Evolutionary conservation across 257 asterid species (phyloP).

Genomic region (Nicotiana tabacum): DNA sequence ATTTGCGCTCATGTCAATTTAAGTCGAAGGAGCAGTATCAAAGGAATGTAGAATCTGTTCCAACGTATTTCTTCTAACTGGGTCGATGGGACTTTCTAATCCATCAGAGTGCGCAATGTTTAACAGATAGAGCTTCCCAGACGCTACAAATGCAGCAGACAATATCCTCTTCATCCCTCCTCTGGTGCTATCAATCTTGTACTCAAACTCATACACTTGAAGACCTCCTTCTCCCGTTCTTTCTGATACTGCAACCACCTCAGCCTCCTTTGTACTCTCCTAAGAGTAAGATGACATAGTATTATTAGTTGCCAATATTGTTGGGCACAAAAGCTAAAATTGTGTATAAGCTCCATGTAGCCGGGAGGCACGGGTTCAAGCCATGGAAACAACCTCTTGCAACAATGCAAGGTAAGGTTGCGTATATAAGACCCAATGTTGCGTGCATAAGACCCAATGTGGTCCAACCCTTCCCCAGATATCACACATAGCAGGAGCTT

Average conservation of each 20-base stretch:
- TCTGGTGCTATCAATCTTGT: slow-evolving; percentile 80
- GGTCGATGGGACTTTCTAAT: slow-evolving; percentile 51
- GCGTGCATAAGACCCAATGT: too few relatives aligned
- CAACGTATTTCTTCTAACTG: slow-evolving; percentile 42
- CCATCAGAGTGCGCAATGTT: slow-evolving; percentile 68
- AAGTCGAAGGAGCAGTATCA: slow-evolving; percentile 43
- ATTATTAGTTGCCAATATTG: neutral
- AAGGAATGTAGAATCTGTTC: slow-evolving; percentile 86
- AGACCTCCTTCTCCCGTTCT: slow-evolving; percentile 54
- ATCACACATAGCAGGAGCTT: too few relatives aligned
- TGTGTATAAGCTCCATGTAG: too few relatives aligned
- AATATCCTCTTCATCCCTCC: slow-evolving; percentile 88
- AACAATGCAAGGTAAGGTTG: too few relatives aligned
- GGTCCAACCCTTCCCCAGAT: too few relatives aligned
- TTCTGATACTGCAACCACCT: slow-evolving; percentile 72
- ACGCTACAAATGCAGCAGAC: slow-evolving; percentile 79
- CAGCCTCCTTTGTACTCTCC: slow-evolving; percentile 90
- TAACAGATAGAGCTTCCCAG: slow-evolving; percentile 78
- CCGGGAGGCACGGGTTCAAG: neutral
- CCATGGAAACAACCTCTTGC: neutral
- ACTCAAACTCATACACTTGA: slow-evolving; percentile 87
- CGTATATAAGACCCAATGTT: too few relatives aligned
- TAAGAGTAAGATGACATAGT: slow-evolving; percentile 1
- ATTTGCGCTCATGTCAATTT: slow-evolving; percentile 4
- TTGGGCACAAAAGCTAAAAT: neutral